Evolutionary conservation across 2,329 filamentous ascomycete species (phyloP).

Genomic region (Leptographium lundbergii): DNA sequence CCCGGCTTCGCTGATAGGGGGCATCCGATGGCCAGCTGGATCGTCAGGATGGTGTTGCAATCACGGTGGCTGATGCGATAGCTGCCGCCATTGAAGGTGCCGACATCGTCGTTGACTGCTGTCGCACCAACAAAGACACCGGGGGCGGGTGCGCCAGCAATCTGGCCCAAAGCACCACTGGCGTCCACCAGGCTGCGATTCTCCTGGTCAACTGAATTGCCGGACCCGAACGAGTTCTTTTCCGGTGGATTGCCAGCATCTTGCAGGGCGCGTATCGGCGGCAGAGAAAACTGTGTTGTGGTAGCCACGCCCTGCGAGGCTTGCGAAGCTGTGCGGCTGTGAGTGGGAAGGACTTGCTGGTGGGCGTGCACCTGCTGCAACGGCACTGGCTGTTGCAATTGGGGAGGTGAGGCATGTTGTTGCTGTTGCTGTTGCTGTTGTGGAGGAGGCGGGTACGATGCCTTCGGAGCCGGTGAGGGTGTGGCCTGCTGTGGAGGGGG

Average conservation of each 20-base stretch:
- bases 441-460: constrained; percentile 20
- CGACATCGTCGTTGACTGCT: constrained; percentile 66
- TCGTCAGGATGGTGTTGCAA: constrained; percentile 75
- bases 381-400: constrained; percentile 12
- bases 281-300: constrained; percentile 16
- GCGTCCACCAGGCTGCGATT: neutral
- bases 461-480: constrained; percentile 18
- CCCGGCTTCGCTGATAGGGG: constrained; percentile 73
- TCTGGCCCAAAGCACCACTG: constrained; percentile 2
- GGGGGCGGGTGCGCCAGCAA: constrained; percentile 26
- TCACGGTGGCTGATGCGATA: constrained; percentile 90
- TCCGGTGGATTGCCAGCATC: constrained; percentile 17
- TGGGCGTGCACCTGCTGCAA: constrained; percentile 16
- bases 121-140: constrained; percentile 51
- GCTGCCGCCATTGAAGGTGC: constrained; percentile 94
- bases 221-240: constrained; percentile 12
- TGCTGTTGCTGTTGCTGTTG: constrained; percentile 13
- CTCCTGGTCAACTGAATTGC: neutral
- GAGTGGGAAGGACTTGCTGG: constrained; percentile 22
- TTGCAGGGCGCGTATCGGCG: constrained; percentile 18
- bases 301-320: constrained; percentile 13
- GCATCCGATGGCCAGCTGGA: constrained; percentile 82
- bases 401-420: constrained; percentile 18
- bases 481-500: constrained; percentile 20
- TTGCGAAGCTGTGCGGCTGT: constrained; percentile 21